A percentile compares a stretch with the other conserved stretches of the same genome.
Evolutionary conservation across 176 grass and related monocot genomes (phyloP).

Genomic region (Eleusine coracana): DNA sequence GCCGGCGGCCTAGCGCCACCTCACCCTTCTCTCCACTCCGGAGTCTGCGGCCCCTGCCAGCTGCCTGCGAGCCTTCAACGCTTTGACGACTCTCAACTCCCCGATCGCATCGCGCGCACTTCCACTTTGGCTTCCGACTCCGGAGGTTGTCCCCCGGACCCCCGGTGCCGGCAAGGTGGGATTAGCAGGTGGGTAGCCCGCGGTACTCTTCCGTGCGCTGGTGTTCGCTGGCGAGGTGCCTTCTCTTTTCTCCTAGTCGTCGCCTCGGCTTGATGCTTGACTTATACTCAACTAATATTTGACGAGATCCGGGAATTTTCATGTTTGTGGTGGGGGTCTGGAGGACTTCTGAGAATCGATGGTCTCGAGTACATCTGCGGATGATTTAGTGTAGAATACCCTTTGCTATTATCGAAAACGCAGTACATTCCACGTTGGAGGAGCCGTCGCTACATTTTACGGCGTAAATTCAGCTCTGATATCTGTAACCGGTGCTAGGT

Average conservation of each 20-base stretch:
- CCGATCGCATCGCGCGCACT: conserved; percentile 19
- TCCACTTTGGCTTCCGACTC: conserved; percentile 2
- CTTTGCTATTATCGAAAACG: background rate
- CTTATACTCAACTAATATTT: background rate
- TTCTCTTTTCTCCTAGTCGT: background rate
- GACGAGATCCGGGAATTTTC: conserved; percentile 1
- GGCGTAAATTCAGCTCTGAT: background rate
- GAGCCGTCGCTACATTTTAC: background rate
- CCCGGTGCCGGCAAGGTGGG: background rate
- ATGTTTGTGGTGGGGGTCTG: background rate
- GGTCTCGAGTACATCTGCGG: background rate
- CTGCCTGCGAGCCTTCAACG: background rate
- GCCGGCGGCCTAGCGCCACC: background rate
- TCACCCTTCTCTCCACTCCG: conserved; percentile 3
- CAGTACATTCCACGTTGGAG: background rate
- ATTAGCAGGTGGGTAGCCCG: background rate
- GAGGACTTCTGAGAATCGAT: background rate
- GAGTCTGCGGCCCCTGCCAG: background rate
- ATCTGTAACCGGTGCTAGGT: background rate
- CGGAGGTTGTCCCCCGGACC: background rate
- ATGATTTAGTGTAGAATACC: background rate
- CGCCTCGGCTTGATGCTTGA: background rate
- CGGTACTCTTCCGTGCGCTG: background rate
- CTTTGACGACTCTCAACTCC: background rate
- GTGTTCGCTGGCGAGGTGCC: background rate